Percentiles rank a stretch among this genome's conserved stretches.
Evolutionary conservation across 768 basidiomycete genomes (phyloP).

Genomic region (Pilatotrama ljubarskyi): DNA sequence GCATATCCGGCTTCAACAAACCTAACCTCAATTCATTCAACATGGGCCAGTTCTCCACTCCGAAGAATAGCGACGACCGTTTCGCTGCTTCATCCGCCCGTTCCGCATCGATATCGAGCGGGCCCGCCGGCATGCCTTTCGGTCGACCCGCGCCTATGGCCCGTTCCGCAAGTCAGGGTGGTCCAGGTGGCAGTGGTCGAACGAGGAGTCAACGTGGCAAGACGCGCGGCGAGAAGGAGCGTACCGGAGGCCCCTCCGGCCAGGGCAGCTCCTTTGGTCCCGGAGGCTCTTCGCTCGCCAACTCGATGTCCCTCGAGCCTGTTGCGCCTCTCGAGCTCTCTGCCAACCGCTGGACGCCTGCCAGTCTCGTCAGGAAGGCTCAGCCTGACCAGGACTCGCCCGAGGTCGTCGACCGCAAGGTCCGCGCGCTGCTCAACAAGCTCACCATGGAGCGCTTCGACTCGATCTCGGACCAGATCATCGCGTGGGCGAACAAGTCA

Average conservation of each 20-base stretch:
- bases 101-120: slow-evolving; percentile 56
- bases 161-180: slow-evolving; percentile 56
- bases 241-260: slow-evolving; percentile 35
- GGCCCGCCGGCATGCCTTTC: slow-evolving; percentile 48
- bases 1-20: slow-evolving; percentile 40
- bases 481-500: slow-evolving; percentile 92
- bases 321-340: slow-evolving; percentile 75
- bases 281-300: slow-evolving; percentile 29
- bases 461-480: slow-evolving; percentile 93
- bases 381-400: slow-evolving; percentile 59
- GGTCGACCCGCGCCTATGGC: slow-evolving; percentile 56
- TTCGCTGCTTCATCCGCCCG: slow-evolving; percentile 55
- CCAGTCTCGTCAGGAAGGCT: slow-evolving; percentile 43
- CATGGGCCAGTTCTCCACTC: slow-evolving; percentile 72
- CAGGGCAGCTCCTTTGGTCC: slow-evolving; percentile 19
- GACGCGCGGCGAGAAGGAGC: slow-evolving; percentile 58
- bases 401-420: slow-evolving; percentile 89
- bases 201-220: slow-evolving; percentile 84
- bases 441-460: slow-evolving; percentile 97
- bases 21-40: slow-evolving; percentile 36
- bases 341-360: slow-evolving; percentile 82
- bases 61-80: slow-evolving; percentile 72
- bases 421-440: slow-evolving; percentile 90
- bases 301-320: slow-evolving; percentile 49
- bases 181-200: slow-evolving; percentile 55